Evolutionary conservation across 2,329 filamentous ascomycete genomes (phyloP), one percentile per base, ranked within the genome.

Genomic region (Aspergillus luchuensis): DNA sequence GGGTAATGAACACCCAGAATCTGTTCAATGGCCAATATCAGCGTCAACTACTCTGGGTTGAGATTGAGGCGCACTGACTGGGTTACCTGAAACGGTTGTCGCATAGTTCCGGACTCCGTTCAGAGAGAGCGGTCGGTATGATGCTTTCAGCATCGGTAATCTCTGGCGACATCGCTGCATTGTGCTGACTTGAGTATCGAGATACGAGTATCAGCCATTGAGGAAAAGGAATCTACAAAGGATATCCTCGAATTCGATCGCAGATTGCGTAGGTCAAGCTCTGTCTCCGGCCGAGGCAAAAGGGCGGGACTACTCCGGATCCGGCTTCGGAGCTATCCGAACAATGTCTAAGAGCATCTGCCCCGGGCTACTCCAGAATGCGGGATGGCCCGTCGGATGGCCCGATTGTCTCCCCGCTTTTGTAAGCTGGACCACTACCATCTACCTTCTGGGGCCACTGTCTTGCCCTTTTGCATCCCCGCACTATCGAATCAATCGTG

Each of bases 1-100:
- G 41, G 25, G 17, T 60, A 58, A 23, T 64, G 23, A 13, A 60
- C 57, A 30, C 53, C 48, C 43, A 56, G 45, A 48, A 49, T 33
- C 50, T 57, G 8, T 53, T 0, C 25, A 50, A 30, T 2, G 28
- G n/a, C 0, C n/a, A 19, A 13, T 36, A 43, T 48, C 33, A 11
- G 23, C 19, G 51, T 17, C 10, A 6, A 43, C 1, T 4, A 2
- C 4, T 13, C 13, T 10, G 13, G 2, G 3, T 5, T 21, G 10
- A 13, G 3, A 45, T 45, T 8, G 39, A n/a, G 23, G 15, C n/a
- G 7, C n/a, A 28, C 47, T 33, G 28, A 50, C 47, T 11, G 47
- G 8, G 25, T n/a, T 17, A 11, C n/a, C 13, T 6, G 23, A 11
- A 10, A 17, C 10, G 13, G 23, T 30, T 11, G 25, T 30, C 47